Evolutionary conservation across 331 rosid genomes (phyloP), one percentile per base, ranked within the genome.

Genomic region (Pyrus hybrid): DNA sequence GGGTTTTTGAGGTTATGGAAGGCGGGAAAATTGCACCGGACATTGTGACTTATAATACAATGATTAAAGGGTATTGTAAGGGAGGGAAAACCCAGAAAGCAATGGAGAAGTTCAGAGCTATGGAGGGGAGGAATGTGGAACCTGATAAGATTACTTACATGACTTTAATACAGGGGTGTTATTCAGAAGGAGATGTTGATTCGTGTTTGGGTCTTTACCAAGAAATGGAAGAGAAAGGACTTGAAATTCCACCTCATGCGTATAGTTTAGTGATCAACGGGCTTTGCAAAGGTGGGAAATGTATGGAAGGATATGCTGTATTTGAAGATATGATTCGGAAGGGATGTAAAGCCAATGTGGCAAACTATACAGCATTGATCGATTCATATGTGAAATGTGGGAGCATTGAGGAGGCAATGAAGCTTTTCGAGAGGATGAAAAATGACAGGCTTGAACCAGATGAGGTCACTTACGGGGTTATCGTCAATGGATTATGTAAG

Each of bases 131-230:
- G 72, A 83, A 81, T 61, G 73, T 90, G 73, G 84, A 71, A 20
- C 92, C 95, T 32, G 96, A 94, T 85, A 93, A 87, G 83, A 82
- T 90, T 76, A 91, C 92, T n/a, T 94, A 85, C 56, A 84, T 85
- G 92, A 90, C 90, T 18, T 30, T 94, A 51, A 90, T 94, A 51
- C 98, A 90, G 83, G 90, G 91, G 0, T 88, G 87, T 76, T 91
- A 91, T 79, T 71, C 79, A 0, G 89, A 85, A 73, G 90, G 83
- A 21, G 88, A 87, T 78, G 79, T 88, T 67, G 90, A 85, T 81
- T 65, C 77, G 51, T 88, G 97, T 77, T 74, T 88, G 87, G 75
- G 97, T 58, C 88, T 94, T 54, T 94, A 90, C 80, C 91, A 90
- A 66, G 98, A 91, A 82, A 86, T 94, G 93, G 86, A 76, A 45